Evolutionary conservation across 2,329 filamentous ascomycete genomes (phyloP), one percentile per base, ranked within the genome.

Genomic region (Coniochaeta hoffmannii): DNA sequence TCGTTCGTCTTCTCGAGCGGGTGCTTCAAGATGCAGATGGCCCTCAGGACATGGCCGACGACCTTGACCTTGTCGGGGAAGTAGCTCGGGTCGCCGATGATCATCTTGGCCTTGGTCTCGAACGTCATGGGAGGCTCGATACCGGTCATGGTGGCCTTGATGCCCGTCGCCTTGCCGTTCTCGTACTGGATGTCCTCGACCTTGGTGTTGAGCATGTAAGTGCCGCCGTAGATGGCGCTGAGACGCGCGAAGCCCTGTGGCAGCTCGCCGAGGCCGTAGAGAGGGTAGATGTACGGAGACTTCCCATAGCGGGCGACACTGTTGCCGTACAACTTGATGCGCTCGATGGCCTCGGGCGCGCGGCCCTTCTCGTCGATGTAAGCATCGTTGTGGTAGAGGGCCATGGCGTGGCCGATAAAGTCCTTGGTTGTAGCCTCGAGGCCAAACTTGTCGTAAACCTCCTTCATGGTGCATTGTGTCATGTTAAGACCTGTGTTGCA

Each of bases 381-480:
- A 58, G 87, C 85, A 70, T 97, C 93, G 57, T 89, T 91, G 56
- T 88, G 85, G 77, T 92, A 97, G 52, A 99, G 85, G 57, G 94
- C 94, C 94, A 99, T 99, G 66, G 93, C 90, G 74, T 99, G 94
- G 61, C 94, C 94, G 66, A 97, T 89, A 70, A 99, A 99, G 75
- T 99, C 94, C 65, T 89, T 87, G 63, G 94, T 99, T 57, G 84
- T 81, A 22, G 87, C 69, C 76, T 99, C 94, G 59, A 99, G 87
- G 57, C 91, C 89, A 65, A 96, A 99, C 73, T 97, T 97, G 77
- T 97, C 92, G 69, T 95, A 99, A 35, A 99, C 89, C n/a, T 97
- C 93, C 80, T 90, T 95, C 92, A 97, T 96, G 57, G 89, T 93
- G 76, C 82, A 87, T 58, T 75, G 81, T 67, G 80, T 79, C 60